phyloP scores from a whole-genome alignment of 1,284 basidiomycete species.

The Singerocomus inundabilis region DNA sequence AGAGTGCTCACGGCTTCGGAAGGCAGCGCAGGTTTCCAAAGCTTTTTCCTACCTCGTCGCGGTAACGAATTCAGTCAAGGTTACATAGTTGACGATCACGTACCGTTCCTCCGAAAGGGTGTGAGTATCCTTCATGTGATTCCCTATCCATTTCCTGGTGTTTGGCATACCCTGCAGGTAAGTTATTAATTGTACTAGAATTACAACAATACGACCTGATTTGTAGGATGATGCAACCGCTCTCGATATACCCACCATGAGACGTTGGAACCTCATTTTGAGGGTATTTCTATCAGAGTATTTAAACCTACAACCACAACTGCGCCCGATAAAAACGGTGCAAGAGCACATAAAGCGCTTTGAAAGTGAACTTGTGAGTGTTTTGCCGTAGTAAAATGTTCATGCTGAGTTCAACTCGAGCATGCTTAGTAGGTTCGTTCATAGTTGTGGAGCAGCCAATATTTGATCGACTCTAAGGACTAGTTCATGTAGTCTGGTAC shows the following conservation, averaged over 20 bases:
- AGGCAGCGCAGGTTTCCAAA: conserved; percentile 45
- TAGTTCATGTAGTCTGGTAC: conserved; percentile 4
- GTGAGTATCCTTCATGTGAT: conserved; percentile 93
- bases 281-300: conserved; percentile 92
- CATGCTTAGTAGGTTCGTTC: conserved; percentile 23
- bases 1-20: conserved; percentile 49
- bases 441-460: neutral
- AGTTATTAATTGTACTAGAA: conserved; percentile 24
- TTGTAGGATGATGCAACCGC: conserved; percentile 84
- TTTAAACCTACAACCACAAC: conserved; percentile 63
- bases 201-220: neutral
- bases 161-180: conserved; percentile 87
- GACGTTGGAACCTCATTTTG: conserved; percentile 87
- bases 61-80: conserved; percentile 44
- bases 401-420: conserved; percentile 3
- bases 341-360: conserved; percentile 16
- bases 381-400: neutral
- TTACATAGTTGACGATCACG: conserved; percentile 91
- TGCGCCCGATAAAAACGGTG: neutral
- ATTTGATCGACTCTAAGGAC: neutral
- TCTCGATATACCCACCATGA: conserved; percentile 83
- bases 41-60: conserved; percentile 61
- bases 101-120: conserved; percentile 84
- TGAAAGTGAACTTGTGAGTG: conserved; percentile 31
- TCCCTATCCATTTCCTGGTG: conserved; percentile 82